A percentile compares a stretch with the other conserved stretches of the same genome.
These are phyloP conservation scores for Gnaphalium uliginosum DNA, from an alignment of 129 eudicot species.

Conservation along the genomic window DNA sequence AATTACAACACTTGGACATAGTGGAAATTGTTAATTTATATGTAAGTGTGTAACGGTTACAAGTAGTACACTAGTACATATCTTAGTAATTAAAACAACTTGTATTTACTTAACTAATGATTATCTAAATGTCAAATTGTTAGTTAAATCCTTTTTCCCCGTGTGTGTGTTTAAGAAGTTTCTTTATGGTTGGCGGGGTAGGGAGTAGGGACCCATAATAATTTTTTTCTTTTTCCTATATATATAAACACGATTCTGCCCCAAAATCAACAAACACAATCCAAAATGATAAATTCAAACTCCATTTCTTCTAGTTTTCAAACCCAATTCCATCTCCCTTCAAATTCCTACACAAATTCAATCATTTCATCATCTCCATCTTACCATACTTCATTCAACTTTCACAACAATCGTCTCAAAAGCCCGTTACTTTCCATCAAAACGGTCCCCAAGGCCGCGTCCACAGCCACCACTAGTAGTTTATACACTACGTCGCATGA, in stretches of 20 bases:
- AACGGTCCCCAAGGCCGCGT: slow-evolving; percentile 10
- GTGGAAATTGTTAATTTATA: too few species aligned
- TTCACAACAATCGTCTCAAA: slow-evolving; percentile 5
- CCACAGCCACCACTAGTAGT: neutral
- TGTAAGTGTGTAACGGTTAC: too few species aligned
- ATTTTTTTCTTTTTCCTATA: neutral
- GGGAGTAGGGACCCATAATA: too few species aligned
- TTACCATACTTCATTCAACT: slow-evolving; percentile 2
- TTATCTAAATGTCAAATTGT: neutral
- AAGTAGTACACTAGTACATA: too few species aligned
- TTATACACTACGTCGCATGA: neutral
- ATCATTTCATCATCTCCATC: slow-evolving; percentile 10
- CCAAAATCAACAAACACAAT: neutral
- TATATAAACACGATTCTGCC: neutral
- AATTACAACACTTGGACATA: too few species aligned
- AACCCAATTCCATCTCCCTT: slow-evolving; percentile 13
- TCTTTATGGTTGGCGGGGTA: neutral
- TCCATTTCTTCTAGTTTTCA: slow-evolving; percentile 16
- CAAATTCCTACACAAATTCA: slow-evolving; percentile 3
- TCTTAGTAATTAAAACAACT: too few species aligned
- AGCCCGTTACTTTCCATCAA: slow-evolving; percentile 10
- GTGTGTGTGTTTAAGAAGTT: neutral
- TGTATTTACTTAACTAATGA: neutral
- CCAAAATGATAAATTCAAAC: slow-evolving; percentile 16
- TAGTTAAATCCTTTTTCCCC: neutral